Evolutionary conservation across 2,329 filamentous ascomycete genomes (phyloP), one percentile per base, ranked within the genome.

Genomic region (Didymella arachidicola): DNA sequence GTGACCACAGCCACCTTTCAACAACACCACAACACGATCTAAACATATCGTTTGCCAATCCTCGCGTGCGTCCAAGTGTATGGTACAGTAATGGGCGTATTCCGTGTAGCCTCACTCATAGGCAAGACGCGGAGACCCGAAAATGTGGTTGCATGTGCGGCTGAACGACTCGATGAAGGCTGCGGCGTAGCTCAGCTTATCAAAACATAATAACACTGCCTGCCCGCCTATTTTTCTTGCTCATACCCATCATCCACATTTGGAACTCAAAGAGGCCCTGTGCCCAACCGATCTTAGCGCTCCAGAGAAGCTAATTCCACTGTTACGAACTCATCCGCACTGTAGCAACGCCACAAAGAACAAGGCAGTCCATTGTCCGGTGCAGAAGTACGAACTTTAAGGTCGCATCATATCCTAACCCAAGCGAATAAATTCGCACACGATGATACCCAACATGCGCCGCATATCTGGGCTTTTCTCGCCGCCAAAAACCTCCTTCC

Each of bases 381-480:
- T 19, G 7, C 19, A 11, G 4, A 14, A 19, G n/a, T 46, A 3
- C 43, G 11, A 18, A 7, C 3, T 2, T 6, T 10, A 25, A 7
- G 14, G 5, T 7, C 25, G 18, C 0, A 7, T 11, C 6, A 30
- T 14, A 14, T 27, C 42, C 14, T 1, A 14, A 29, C 8, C 3
- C 25, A 44, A 14, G 29, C 14, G 7, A 18, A 8, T 0, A 42
- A 22, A 2, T 7, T 5, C 7, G 8, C 38, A 7, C n/a, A 41
- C 14, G n/a, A 36, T 55, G 29, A 12, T 55, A 3, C 36, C 52
- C 44, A 43, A 52, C 16, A 69, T 71, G 60, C 66, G 65, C 27
- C 67, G 69, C 10, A 53, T 73, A 26, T 69, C 69, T 10, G 62
- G 62, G 39, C 57, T 73, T 7, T 72, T 72, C 46, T 65, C 64